Evolutionary conservation across 345 rosid genomes (phyloP).

Genomic region (Raphanus raphanistrum): DNA sequence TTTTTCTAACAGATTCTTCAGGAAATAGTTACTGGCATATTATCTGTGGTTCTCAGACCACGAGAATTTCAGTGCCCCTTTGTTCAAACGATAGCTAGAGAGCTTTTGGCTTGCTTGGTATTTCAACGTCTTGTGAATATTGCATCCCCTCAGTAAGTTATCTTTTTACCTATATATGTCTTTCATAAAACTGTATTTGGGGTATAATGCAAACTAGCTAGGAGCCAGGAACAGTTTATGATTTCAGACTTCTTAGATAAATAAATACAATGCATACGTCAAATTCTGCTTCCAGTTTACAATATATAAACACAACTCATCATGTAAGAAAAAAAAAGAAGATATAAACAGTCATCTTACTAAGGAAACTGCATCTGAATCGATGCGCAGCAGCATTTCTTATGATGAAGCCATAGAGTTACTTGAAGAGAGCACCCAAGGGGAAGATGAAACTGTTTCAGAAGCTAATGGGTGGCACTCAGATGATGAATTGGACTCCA

Average conservation of each 20-base stretch:
- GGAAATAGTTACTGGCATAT: slow-evolving; percentile 70
- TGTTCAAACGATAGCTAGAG: slow-evolving; percentile 87
- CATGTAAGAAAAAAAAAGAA: too few species aligned
- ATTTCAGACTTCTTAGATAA: background rate
- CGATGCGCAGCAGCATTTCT: slow-evolving; percentile 60
- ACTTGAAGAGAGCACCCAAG: slow-evolving; percentile 48
- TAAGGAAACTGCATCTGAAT: slow-evolving; percentile 52
- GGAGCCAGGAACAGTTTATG: slow-evolving; percentile 12
- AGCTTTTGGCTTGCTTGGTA: slow-evolving; percentile 90
- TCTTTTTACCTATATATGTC: slow-evolving; percentile 11
- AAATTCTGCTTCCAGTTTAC: slow-evolving; percentile 29
- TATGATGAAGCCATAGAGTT: slow-evolving; percentile 51
- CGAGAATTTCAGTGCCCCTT: slow-evolving; percentile 91
- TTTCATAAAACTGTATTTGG: slow-evolving; percentile 2
- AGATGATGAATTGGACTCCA: slow-evolving; percentile 72
- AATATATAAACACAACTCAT: slow-evolving; percentile 46
- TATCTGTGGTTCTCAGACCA: slow-evolving; percentile 74
- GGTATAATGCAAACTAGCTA: background rate
- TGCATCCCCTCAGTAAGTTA: slow-evolving; percentile 80
- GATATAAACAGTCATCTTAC: slow-evolving; percentile 10
- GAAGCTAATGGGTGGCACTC: slow-evolving; percentile 70
- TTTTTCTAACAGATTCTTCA: slow-evolving; percentile 63
- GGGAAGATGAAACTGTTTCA: slow-evolving; percentile 47
- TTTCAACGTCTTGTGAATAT: slow-evolving; percentile 80
- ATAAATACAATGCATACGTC: background rate